A percentile compares a stretch with the other conserved stretches of the same genome.
phyloP scores from a whole-genome alignment of 306 rosid species.

The Cucumis sativus region Cucumber_9930_V3 NC_026655.2:24280001-24280500 shows the following conservation, averaged over 20 bases:
- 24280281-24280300: neutral
- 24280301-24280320: too few species aligned
- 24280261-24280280: neutral
- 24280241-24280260: too few species aligned
- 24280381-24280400: too few species aligned
- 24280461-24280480: neutral
- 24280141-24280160: neutral
- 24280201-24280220: neutral
- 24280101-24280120: too few species aligned
- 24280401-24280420: neutral
- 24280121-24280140: neutral
- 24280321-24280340: too few species aligned
- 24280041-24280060: neutral
- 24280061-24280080: neutral
- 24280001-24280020: neutral
- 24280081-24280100: too few species aligned
- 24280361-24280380: too few species aligned
- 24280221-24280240: too few species aligned
- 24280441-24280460: neutral
- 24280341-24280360: too few species aligned
- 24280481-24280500: too few species aligned
- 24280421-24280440: neutral
- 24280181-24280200: neutral
- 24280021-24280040: neutral
- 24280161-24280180: neutral